Evolutionary conservation across 108 stramenopile genomes (phyloP), one percentile per base, ranked within the genome.

Genomic region (Aurantiochytrium sp.): DNA sequence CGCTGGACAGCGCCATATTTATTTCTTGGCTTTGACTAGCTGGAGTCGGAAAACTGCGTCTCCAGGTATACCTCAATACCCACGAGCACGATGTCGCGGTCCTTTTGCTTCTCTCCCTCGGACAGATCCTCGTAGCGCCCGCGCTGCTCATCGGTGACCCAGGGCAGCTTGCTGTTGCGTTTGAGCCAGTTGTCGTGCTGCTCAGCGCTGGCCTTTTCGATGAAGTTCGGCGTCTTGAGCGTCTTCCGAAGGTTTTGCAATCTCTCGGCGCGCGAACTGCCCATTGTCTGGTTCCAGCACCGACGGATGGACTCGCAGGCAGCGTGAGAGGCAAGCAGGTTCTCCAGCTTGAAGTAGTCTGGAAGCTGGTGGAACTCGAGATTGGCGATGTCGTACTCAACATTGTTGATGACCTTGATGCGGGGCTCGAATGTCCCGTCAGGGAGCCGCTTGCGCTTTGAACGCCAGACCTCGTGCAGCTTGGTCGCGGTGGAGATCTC

Each of bases 391-490:
- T 81, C 73, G 32, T 48, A 81, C 27, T 41, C 45, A 2, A 17
- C 19, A n/a, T 48, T 48, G 45, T 81, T 81, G 4, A 81, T 81
- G n/a, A 81, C 42, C 45, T 81, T 81, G 42, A 48, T 41, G 27
- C 73, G 73, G 19, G 73, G 73, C 73, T 81, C 73, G 30, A 81
- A 81, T 81, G 36, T 81, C 12, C 73, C 73, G 45, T 81, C 73
- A 8, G 12, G 6, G 24, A 81, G n/a, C 0, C 73, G 39, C 12
- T 37, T 42, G 6, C 73, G 39, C n/a, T 81, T 81, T 24, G 73
- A 81, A 12, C 73, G 73, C 73, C 73, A 81, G 6, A 81, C 24
- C 24, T 81, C 73, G 39, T 81, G 73, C 12, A 81, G 73, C 45
- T 81, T 22, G 27, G 73, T 81, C 45, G 73, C 73, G 10, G 73